Evolutionary conservation across 2,329 filamentous ascomycete genomes (phyloP).

Genomic region (Pseudogymnoascus sp.): DNA sequence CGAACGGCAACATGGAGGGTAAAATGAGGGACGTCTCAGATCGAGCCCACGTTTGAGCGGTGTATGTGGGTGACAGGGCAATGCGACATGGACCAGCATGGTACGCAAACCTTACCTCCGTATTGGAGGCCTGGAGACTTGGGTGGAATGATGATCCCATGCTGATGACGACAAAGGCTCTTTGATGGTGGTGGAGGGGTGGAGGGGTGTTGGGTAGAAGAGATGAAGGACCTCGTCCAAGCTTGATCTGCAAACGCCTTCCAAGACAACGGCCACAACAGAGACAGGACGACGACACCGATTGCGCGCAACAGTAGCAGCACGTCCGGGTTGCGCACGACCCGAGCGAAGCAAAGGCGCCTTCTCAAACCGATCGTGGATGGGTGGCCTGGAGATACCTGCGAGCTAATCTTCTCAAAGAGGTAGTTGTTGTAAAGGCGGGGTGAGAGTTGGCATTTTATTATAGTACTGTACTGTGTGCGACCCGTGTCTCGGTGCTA

Average conservation of each 20-base stretch:
- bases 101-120: slow-evolving; percentile 2
- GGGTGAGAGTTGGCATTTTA: not conserved
- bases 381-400: not conserved
- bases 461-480: not conserved
- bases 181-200: not conserved
- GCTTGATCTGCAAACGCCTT: slow-evolving; percentile 10
- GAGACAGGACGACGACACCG: not conserved
- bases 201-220: not conserved
- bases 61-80: slow-evolving; percentile 3
- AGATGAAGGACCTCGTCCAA: slow-evolving; percentile 6
- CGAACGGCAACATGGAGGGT: slow-evolving; percentile 3
- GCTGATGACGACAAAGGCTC: not conserved
- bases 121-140: not conserved
- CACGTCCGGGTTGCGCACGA: not conserved
- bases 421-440: not conserved
- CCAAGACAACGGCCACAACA: slow-evolving; percentile 3
- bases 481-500: not conserved
- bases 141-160: not conserved
- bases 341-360: not conserved
- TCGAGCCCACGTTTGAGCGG: slow-evolving; percentile 8
- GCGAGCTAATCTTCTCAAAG: not conserved
- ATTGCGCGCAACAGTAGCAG: not conserved
- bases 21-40: slow-evolving; percentile 10
- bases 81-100: slow-evolving; percentile 3
- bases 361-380: not conserved